Conservation (phyloP, 2,329 filamentous ascomycete genomes). For the Cladosporium cucumerinum region DNA sequence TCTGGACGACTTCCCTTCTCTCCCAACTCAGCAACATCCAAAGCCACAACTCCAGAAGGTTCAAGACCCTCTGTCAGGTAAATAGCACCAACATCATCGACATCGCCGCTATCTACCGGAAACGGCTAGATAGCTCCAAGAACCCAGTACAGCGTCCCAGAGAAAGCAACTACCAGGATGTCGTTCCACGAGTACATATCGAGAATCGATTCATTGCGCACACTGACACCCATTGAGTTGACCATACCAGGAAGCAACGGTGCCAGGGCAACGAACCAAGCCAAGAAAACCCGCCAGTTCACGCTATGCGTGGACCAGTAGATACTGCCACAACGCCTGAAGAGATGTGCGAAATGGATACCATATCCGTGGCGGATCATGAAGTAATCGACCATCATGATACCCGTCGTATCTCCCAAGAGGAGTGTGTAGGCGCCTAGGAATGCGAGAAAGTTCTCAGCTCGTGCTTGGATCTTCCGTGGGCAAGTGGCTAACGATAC, state of each 20-base stretch:
- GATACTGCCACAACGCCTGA: slow-evolving; percentile 59
- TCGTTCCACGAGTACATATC: slow-evolving; percentile 17
- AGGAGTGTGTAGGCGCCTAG: slow-evolving; percentile 91
- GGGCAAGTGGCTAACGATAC: slow-evolving; percentile 84
- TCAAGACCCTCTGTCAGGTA: slow-evolving; percentile 11
- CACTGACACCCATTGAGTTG: slow-evolving; percentile 35
- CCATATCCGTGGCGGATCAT: slow-evolving; percentile 77
- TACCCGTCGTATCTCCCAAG: slow-evolving; percentile 85
- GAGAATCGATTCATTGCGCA: background rate
- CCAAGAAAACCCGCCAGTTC: slow-evolving; percentile 66
- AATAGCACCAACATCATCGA: slow-evolving; percentile 6
- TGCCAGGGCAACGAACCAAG: slow-evolving; percentile 55
- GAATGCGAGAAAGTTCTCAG: slow-evolving; percentile 86
- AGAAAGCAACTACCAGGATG: slow-evolving; percentile 11
- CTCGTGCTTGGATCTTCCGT: slow-evolving; percentile 69
- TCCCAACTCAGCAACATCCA: background rate
- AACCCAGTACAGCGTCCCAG: slow-evolving; percentile 9
- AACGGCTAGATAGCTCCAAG: background rate
- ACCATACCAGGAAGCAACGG: slow-evolving; percentile 57
- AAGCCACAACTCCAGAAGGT: background rate
- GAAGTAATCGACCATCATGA: slow-evolving; percentile 86
- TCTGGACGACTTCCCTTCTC: background rate
- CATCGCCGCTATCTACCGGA: slow-evolving; percentile 2
- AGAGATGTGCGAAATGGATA: slow-evolving; percentile 74
- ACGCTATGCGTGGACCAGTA: slow-evolving; percentile 75